Evolutionary conservation across 192 early-diverging fungal species (phyloP).

Genomic region (Umbelopsis sp.): DNA sequence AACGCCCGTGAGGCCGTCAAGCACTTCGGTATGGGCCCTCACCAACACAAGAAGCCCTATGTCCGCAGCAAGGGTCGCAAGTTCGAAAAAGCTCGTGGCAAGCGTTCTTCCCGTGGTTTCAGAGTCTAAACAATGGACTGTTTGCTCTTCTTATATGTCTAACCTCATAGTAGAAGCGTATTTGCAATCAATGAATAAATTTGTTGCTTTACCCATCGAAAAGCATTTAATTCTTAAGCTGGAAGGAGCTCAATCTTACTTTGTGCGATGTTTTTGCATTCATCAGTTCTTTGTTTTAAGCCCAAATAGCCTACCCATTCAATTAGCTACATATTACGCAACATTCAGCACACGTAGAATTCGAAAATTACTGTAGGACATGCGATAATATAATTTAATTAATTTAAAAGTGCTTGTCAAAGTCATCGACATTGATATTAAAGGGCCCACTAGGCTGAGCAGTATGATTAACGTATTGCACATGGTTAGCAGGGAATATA

Average conservation of each 20-base stretch:
- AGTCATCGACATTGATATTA: not conserved
- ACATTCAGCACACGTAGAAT: too few species aligned
- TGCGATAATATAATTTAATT: not conserved
- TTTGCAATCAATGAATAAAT: constrained; percentile 20
- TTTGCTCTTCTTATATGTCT: constrained; percentile 8
- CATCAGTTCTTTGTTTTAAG: too few species aligned
- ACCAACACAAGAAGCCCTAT: constrained; percentile 72
- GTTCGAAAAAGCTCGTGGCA: constrained; percentile 99
- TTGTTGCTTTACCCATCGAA: constrained; percentile 20
- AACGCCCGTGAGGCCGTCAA: constrained; percentile 97
- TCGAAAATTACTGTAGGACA: too few species aligned
- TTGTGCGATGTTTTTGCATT: too few species aligned
- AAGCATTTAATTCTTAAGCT: constrained; percentile 3
- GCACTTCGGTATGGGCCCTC: constrained; percentile 89
- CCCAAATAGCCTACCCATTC: too few species aligned
- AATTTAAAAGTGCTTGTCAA: constrained; percentile 9
- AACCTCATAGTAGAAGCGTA: constrained; percentile 14
- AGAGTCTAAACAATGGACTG: constrained; percentile 66
- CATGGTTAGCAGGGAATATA: constrained; percentile 86
- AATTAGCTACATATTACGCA: too few species aligned
- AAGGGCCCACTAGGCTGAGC: not conserved
- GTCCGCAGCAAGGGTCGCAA: constrained; percentile 99
- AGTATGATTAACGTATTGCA: constrained; percentile 28
- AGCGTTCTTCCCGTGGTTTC: constrained; percentile 98
- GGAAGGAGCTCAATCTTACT: too few species aligned